These are phyloP conservation scores for Alternaria arborescens DNA, from an alignment of 2,329 filamentous ascomycete species.

Conservation along the genomic window DNA sequence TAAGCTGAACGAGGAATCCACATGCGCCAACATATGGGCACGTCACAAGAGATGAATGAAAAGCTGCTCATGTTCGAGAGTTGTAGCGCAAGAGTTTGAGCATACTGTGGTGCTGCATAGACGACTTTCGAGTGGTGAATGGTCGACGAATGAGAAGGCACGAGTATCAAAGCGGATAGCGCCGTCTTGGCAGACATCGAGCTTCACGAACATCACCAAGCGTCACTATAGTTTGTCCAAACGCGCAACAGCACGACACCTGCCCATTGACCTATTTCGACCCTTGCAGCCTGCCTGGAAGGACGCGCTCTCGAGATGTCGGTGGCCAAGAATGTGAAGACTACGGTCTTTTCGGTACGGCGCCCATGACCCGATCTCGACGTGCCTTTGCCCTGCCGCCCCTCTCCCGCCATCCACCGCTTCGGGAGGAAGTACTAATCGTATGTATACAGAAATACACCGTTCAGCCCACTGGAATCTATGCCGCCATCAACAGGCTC, in stretches of 20 bases:
- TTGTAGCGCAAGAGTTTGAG: neutral
- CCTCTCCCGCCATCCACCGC: constrained; percentile 10
- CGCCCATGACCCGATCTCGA: constrained; percentile 8
- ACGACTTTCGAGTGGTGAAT: neutral
- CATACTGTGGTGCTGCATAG: neutral
- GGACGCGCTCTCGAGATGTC: constrained; percentile 39
- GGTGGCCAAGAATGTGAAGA: constrained; percentile 39
- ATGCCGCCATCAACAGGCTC: constrained; percentile 80
- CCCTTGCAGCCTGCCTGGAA: constrained; percentile 22
- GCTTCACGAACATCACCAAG: constrained; percentile 37
- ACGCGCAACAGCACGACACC: constrained; percentile 25
- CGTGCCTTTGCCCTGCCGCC: constrained; percentile 11
- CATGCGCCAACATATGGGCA: too few species aligned
- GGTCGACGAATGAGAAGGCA: constrained; percentile 23
- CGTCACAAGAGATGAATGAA: too few species aligned
- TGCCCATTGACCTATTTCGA: constrained; percentile 37
- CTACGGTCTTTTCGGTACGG: constrained; percentile 41
- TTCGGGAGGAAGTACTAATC: constrained; percentile 22
- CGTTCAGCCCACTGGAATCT: constrained; percentile 86
- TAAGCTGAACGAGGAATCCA: neutral
- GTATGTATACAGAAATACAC: constrained; percentile 82
- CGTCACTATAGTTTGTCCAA: constrained; percentile 29
- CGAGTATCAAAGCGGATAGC: constrained; percentile 27
- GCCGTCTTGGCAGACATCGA: constrained; percentile 37
- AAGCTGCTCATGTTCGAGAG: neutral